A percentile compares a stretch with the other conserved stretches of the same genome.
These are phyloP conservation scores for Sporothrix dimorphospora DNA, from an alignment of 2,329 filamentous ascomycete species.

Conservation along the genomic window DNA sequence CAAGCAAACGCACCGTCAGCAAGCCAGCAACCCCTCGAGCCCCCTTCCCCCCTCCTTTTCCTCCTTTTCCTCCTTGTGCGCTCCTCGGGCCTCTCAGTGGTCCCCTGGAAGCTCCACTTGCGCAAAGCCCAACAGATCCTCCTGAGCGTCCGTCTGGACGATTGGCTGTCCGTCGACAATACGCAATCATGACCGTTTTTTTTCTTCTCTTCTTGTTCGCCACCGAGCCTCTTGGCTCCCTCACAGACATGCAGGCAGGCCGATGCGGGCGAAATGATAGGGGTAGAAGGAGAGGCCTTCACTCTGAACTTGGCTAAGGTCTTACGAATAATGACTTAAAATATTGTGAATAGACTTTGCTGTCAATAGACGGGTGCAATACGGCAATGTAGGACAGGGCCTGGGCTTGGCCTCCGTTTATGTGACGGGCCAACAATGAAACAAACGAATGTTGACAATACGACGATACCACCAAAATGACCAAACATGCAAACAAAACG, in stretches of 20 bases:
- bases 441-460: neutral
- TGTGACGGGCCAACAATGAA: constrained; percentile 12
- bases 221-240: neutral
- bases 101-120: constrained; percentile 8
- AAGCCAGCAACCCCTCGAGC: neutral
- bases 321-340: too few species aligned
- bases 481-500: neutral
- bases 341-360: neutral
- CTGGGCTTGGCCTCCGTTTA: neutral
- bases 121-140: neutral
- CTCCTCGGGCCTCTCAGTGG: neutral
- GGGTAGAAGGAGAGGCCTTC: neutral
- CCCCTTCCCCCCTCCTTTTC: neutral
- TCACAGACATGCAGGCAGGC: neutral
- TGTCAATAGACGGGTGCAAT: neutral
- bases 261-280: neutral
- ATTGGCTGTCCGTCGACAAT: constrained; percentile 1
- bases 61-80: too few species aligned
- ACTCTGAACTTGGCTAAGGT: too few species aligned
- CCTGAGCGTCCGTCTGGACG: constrained; percentile 5
- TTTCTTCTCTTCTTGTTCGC: neutral
- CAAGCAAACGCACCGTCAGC: neutral
- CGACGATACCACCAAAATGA: neutral
- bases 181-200: neutral
- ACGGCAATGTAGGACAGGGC: neutral